These are phyloP conservation scores for Ceratocystiopsis minuta DNA, from an alignment of 2,329 filamentous ascomycete genomes.

Conservation along the genomic window DNA sequence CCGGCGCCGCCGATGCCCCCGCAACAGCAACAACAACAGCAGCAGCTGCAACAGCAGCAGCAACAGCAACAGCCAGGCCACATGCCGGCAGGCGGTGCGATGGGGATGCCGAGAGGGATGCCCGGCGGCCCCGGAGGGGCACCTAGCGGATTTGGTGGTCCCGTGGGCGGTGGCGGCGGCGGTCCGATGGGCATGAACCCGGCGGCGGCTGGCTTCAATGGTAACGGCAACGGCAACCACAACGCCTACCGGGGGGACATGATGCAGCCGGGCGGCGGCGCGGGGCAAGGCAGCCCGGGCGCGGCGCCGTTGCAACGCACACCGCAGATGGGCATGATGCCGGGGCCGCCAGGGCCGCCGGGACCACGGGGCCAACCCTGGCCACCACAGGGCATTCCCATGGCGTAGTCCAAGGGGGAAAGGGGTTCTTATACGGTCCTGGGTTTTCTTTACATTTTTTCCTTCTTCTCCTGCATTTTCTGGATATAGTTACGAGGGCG, in stretches of 20 bases:
- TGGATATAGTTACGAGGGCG: background rate
- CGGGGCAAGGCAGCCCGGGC: conserved; percentile 13
- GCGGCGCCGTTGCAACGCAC: conserved; percentile 12
- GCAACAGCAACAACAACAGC: too few relatives aligned
- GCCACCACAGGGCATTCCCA: conserved; percentile 4
- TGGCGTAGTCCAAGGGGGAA: conserved; percentile 4
- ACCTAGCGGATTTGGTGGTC: conserved; percentile 1
- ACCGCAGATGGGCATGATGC: conserved; percentile 15
- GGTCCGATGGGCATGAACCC: background rate
- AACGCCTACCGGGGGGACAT: background rate
- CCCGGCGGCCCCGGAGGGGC: background rate
- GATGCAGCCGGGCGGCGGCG: background rate
- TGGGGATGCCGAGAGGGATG: background rate
- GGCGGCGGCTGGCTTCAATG: background rate
- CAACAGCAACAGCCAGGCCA: too few relatives aligned
- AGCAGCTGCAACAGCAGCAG: too few relatives aligned
- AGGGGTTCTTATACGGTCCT: background rate
- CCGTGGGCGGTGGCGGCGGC: background rate
- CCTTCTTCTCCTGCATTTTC: background rate
- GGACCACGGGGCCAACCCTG: too few relatives aligned
- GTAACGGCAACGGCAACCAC: background rate
- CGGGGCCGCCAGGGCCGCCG: conserved; percentile 8
- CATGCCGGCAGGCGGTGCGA: background rate
- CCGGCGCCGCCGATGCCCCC: background rate
- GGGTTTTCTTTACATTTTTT: background rate